Evolutionary conservation across 2,329 filamentous ascomycete genomes (phyloP).

Genomic region (Colletotrichum somersetense): DNA sequence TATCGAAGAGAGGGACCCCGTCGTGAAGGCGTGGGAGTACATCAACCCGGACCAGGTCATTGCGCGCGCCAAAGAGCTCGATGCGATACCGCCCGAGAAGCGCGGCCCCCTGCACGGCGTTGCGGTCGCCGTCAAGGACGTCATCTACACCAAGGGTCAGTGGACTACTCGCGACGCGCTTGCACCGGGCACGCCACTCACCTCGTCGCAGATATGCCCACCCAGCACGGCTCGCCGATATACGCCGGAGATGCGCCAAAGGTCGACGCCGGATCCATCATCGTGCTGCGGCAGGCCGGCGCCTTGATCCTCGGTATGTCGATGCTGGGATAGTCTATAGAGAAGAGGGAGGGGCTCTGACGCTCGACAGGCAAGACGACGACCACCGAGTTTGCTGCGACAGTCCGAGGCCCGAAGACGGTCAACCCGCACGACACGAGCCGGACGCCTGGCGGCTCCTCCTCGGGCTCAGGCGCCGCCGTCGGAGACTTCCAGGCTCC

Average conservation of each 20-base stretch:
- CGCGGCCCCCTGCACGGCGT: constrained; percentile 70
- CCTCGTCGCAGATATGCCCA: constrained; percentile 64
- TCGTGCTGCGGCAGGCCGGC: constrained; percentile 65
- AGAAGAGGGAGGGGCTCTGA: neutral
- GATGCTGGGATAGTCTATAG: too few relatives aligned
- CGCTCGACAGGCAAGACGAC: constrained; percentile 53
- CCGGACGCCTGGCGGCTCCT: constrained; percentile 77
- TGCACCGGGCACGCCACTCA: constrained; percentile 3
- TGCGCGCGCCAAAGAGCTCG: constrained; percentile 62
- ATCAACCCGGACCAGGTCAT: constrained; percentile 61
- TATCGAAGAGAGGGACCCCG: constrained; percentile 58
- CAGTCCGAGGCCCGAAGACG: constrained; percentile 64
- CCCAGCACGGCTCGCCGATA: constrained; percentile 66
- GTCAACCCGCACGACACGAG: constrained; percentile 72
- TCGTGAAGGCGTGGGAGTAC: constrained; percentile 65
- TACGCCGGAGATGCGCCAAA: constrained; percentile 60
- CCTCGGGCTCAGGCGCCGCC: constrained; percentile 74
- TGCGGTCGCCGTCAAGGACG: constrained; percentile 70
- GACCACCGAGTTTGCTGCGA: constrained; percentile 75
- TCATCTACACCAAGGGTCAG: constrained; percentile 67
- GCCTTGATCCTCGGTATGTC: constrained; percentile 64
- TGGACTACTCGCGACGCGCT: neutral
- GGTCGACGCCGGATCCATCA: constrained; percentile 66
- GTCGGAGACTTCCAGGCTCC: constrained; percentile 75
- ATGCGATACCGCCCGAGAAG: constrained; percentile 59